Evolutionary conservation across 139 green algal genomes (phyloP), one percentile per base, ranked within the genome.

Genomic region (Asterochloris sp.): DNA sequence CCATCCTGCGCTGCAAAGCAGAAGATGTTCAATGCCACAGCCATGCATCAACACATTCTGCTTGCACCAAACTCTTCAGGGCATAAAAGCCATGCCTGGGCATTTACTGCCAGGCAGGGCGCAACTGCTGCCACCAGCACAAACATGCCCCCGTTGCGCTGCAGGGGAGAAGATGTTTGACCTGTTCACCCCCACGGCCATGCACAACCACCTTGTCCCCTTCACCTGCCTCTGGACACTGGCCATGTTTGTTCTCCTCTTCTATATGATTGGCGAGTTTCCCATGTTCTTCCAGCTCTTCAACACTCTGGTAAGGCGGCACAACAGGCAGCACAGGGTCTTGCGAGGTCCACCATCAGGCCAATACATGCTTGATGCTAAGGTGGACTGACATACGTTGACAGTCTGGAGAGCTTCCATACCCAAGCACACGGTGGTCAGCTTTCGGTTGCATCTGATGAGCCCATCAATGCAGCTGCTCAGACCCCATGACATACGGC

Each of bases 201-300:
- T 88, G 74, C 84, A 83, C 73, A 73, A 85, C 23, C 86, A 91
- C 78, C 74, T 67, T 54, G 81, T 83, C 60, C 86, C 81, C 69
- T 88, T 85, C 84, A 89, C 86, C 10, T n/a, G 62, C 54, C 69
- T n/a, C 15, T 85, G 83, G 29, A 78, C 76, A 13, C 28, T 82
- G 9, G 69, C 84, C 11, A 76, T 85, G 60, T 78, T 88, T 14
- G 63, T 82, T 9, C 28, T 86, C 64, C 89, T 82, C 78, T 88
- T 86, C 77, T 91, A 88, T 79, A 88, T 87, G 78, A 81, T 84
- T 0, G 87, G 85, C 1, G 85, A 88, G 78, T 91, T 85, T 64
- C 82, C 75, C 1, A 69, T 76, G 29, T 89, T 87, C 78, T 73
- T 80, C 12, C 73, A 69, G 60, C 80, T 69, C 14, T 73, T 73